phyloP scores from a whole-genome alignment of 163 green algal genomes.

The Scenedesmus sp. region DNA sequence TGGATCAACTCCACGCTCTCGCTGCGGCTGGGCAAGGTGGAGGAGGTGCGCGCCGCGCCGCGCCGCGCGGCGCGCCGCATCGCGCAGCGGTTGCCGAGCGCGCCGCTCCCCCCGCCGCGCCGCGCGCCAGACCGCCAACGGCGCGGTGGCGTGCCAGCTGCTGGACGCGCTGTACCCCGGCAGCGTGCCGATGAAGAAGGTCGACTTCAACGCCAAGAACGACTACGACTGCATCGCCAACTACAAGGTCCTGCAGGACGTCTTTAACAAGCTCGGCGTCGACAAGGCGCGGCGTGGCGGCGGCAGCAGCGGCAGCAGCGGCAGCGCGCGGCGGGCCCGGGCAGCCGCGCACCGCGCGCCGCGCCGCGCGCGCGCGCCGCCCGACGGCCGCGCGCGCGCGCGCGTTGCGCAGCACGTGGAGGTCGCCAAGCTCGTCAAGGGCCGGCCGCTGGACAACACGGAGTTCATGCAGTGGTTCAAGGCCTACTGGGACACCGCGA shows the following conservation, averaged over 20 bases:
- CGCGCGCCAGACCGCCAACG: conserved; percentile 65
- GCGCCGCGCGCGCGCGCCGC: too few species aligned
- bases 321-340: too few species aligned
- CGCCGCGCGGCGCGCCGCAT: too few species aligned
- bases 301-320: too few species aligned
- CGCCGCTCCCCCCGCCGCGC: too few species aligned
- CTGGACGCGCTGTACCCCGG: conserved; percentile 92
- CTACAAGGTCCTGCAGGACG: conserved; percentile 98
- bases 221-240: conserved; percentile 97
- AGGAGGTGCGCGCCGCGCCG: conserved; percentile 76
- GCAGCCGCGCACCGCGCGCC: too few species aligned
- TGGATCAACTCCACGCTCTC: conserved; percentile 93
- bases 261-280: conserved; percentile 94
- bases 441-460: conserved; percentile 96
- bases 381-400: background rate
- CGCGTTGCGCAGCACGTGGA: conserved; percentile 82
- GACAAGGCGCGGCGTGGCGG: conserved; percentile 74
- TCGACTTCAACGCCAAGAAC: conserved; percentile 97
- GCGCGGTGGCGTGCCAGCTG: conserved; percentile 96
- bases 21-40: conserved; percentile 90
- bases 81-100: background rate
- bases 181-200: conserved; percentile 90
- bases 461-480: conserved; percentile 98
- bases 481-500: conserved; percentile 68
- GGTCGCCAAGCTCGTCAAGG: conserved; percentile 95